Conservation (phyloP, 495 filamentous ascomycete genomes). For the Hypoxylon fragiforme region DNA sequence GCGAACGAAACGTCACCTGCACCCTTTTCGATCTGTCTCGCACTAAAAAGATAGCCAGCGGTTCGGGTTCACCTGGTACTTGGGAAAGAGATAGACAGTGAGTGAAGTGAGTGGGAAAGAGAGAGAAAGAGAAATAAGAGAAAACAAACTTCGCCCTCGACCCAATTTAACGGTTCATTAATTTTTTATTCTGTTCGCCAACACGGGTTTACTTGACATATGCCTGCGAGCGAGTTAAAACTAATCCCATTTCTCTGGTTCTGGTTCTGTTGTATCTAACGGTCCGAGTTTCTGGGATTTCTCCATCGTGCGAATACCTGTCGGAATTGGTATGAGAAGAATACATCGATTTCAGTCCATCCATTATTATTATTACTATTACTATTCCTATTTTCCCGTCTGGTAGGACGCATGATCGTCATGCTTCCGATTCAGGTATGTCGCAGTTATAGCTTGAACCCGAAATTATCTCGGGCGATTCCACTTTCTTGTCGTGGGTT, state of each 20-base stretch:
- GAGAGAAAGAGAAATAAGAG: no score
- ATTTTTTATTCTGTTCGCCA: conserved; percentile 11
- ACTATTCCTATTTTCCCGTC: not conserved
- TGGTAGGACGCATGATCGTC: conserved; percentile 3
- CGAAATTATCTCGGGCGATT: conserved; percentile 2
- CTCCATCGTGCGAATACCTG: conserved; percentile 2
- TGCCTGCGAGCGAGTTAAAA: conserved; percentile 21
- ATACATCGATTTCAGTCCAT: conserved; percentile 8
- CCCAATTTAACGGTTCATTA: conserved; percentile 27
- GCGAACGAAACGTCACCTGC: conserved; percentile 8
- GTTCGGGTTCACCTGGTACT: conserved; percentile 25
- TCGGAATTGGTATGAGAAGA: conserved; percentile 12
- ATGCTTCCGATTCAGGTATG: conserved; percentile 36
- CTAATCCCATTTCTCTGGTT: conserved; percentile 24
- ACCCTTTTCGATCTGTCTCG: conserved; percentile 16
- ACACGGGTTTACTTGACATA: conserved; percentile 13
- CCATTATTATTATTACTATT: conserved; percentile 4
- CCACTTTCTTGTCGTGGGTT: not conserved
- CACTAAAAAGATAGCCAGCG: conserved; percentile 33
- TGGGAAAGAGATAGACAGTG: no score
- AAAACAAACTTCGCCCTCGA: conserved; percentile 29
- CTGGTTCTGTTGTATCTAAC: conserved; percentile 13
- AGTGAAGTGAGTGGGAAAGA: no score
- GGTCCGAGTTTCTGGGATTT: conserved; percentile 23
- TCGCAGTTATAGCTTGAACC: conserved; percentile 15